These are phyloP conservation scores for Domatiomyces globalis DNA, from an alignment of 2,329 filamentous ascomycete species.

Conservation along the genomic window DNA sequence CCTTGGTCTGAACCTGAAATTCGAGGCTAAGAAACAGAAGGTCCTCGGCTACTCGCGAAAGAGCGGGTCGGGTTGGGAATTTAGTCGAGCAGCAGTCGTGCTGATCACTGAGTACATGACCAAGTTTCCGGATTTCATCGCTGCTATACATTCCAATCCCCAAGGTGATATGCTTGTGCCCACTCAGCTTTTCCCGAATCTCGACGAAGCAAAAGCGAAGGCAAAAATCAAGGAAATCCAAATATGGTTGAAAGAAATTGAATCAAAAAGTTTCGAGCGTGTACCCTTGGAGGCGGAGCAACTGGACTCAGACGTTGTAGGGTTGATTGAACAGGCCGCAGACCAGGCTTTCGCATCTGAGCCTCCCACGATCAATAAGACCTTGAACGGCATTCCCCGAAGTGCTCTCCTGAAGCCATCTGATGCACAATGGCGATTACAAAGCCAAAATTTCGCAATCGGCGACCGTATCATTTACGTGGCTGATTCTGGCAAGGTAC, in stretches of 20 bases:
- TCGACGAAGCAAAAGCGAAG: constrained; percentile 45
- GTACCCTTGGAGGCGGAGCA: constrained; percentile 96
- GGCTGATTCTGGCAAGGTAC: constrained; percentile 83
- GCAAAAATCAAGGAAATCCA: constrained; percentile 84
- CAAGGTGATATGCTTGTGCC: constrained; percentile 72
- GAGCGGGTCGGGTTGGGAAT: constrained; percentile 81
- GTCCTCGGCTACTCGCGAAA: constrained; percentile 91
- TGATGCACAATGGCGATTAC: constrained; percentile 85
- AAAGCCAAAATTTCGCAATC: constrained; percentile 66
- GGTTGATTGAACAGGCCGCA: constrained; percentile 61
- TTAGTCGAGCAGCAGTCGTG: constrained; percentile 68
- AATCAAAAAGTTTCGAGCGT: constrained; percentile 81
- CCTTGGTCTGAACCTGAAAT: constrained; percentile 88
- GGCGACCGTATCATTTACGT: constrained; percentile 91
- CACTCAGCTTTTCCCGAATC: constrained; percentile 66
- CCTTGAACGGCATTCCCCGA: constrained; percentile 67
- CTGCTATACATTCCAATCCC: constrained; percentile 70
- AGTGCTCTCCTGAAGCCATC: constrained; percentile 81
- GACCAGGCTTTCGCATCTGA: constrained; percentile 46
- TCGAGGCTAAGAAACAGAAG: constrained; percentile 88
- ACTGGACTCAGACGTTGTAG: constrained; percentile 80
- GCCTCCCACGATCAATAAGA: constrained; percentile 47
- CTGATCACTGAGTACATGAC: constrained; percentile 82
- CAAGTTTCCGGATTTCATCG: constrained; percentile 89
- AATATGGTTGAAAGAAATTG: constrained; percentile 79